Base-by-base conservation (phyloP, 371 early-diverging fungal genomes). In the Entomophthora muscae region DNA sequence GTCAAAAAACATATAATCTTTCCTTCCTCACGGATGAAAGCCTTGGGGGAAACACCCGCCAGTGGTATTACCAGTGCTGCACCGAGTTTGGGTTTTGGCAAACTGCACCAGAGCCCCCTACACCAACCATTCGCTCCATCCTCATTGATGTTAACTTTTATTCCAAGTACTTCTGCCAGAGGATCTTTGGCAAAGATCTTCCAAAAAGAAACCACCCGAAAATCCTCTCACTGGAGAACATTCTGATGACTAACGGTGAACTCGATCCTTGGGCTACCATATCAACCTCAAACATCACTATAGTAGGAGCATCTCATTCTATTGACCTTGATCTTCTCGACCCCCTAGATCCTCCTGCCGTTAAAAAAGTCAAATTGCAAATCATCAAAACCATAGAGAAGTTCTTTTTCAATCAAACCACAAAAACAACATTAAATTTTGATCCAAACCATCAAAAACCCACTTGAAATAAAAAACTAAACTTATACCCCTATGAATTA, bases 1-100 rank as follows among this genome's bases (percentile, higher is more conserved):
- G n/a, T n/a, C n/a, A n/a, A n/a, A n/a, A n/a, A n/a, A 29, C 22
- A 12, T 31, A 21, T 42, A 12, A 5, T 13, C n/a, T 32, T 1
- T 12, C 30, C 10, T 1, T 2, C 1, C n/a, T 33, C 2, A 7
- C 1, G 32, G 33, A 61, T 10, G 13, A 1, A 10, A 26, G 3
- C 24, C 24, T 24, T 28, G 32, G n/a, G n/a, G 54, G 1, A 1
- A 23, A 29, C 55, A 30, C 22, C 10, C 63, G 63, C 13, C 63
- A 63, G 26, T 63, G 63, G 63, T 2, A 26, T 7, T 63, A 63
- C 32, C 63, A 63, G 31, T 63, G 63, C 32, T 63, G 63, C 22
- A 63, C 53, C 21, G 63, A 63, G 30, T 63, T 52, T 27, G 63
- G 63, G 5, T 63, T 53, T 32, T 63, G 63, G 63, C 63, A 63